Percentiles rank a stretch among this genome's conserved stretches.
phyloP scores from a whole-genome alignment of 2,329 filamentous ascomycete species.

The Alternaria metachromatica region DNA sequence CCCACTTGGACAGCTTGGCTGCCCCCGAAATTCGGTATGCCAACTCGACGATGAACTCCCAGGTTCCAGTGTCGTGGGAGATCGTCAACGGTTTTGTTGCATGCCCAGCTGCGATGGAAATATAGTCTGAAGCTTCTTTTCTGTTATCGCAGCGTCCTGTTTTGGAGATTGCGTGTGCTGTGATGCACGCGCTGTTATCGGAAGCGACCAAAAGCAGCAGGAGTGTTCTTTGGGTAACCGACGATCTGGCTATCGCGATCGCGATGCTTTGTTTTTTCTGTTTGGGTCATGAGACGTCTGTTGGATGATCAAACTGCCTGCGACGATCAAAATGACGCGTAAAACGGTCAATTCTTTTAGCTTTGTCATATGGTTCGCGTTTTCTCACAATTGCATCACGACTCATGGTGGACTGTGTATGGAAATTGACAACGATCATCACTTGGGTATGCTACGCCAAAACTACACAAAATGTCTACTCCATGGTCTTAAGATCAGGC shows the following conservation, averaged over 20 bases:
- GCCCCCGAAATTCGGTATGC: not conserved
- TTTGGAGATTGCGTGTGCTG: not conserved
- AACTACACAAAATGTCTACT: constrained; percentile 17
- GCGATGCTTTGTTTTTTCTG: not conserved
- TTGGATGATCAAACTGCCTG: not conserved
- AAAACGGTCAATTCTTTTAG: not conserved
- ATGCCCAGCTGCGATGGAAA: not conserved
- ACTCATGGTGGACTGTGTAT: not conserved
- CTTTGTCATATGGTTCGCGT: not conserved
- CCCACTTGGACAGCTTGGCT: constrained; percentile 5
- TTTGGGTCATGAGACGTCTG: not conserved
- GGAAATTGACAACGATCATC: not conserved
- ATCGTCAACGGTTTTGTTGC: not conserved
- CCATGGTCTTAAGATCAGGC: constrained; percentile 80
- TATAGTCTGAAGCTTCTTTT: not conserved
- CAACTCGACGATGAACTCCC: not conserved
- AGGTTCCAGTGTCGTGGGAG: not conserved
- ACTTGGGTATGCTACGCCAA: not conserved
- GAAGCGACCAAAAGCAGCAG: not conserved
- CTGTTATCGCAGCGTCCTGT: not conserved
- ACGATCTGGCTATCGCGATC: not conserved
- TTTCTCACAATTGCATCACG: not conserved
- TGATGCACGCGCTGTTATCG: not conserved
- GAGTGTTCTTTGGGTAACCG: not conserved
- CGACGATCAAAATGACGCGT: not conserved